These are phyloP conservation scores for Talaromyces funiculosus DNA, from an alignment of 2,329 filamentous ascomycete genomes.

Conservation along the genomic window DNA sequence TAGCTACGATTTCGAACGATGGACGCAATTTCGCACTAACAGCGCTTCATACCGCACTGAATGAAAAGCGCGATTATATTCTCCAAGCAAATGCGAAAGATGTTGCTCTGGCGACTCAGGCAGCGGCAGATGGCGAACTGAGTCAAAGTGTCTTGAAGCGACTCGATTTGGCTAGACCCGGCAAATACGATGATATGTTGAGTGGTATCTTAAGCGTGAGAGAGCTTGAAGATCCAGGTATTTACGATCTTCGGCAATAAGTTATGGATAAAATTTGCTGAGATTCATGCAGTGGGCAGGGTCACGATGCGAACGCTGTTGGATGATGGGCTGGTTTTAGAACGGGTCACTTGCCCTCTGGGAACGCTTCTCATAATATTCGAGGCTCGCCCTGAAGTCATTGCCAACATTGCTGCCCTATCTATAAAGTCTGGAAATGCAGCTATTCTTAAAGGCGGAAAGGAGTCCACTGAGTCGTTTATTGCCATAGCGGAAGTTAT, in stretches of 20 bases:
- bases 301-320: conserved; percentile 77
- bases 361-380: conserved; percentile 98
- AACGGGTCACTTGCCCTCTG: conserved; percentile 88
- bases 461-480: conserved; percentile 95
- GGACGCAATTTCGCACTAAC: conserved; percentile 81
- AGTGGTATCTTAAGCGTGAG: conserved; percentile 88
- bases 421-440: conserved; percentile 97
- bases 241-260: conserved; percentile 25
- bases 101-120: conserved; percentile 65
- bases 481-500: conserved; percentile 82
- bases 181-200: conserved; percentile 97
- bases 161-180: conserved; percentile 75
- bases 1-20: conserved; percentile 70
- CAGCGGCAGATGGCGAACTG: conserved; percentile 68
- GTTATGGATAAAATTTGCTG: neutral
- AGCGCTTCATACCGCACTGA: conserved; percentile 72
- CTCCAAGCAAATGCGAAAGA: conserved; percentile 82
- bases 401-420: conserved; percentile 93
- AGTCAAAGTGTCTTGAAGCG: conserved; percentile 80
- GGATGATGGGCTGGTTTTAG: conserved; percentile 78
- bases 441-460: conserved; percentile 93
- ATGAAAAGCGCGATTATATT: conserved; percentile 64
- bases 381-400: conserved; percentile 94
- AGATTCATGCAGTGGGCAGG: conserved; percentile 60
- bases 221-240: conserved; percentile 77